phyloP scores from a whole-genome alignment of 176 grass and related monocot genomes.

The Secale cereale region DNA sequence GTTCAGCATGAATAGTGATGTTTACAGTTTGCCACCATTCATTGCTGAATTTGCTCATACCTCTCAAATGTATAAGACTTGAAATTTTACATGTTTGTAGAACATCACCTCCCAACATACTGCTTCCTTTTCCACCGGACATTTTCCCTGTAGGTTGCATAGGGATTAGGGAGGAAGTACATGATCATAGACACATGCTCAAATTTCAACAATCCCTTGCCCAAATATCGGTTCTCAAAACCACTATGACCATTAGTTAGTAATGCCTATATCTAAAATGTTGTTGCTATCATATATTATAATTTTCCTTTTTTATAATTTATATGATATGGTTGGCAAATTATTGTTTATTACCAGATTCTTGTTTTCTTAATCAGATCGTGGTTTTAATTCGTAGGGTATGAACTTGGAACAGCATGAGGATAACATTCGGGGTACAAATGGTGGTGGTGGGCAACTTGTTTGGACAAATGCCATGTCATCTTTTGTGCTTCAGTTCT shows the following conservation, averaged over 20 bases:
- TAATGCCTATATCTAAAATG: not conserved
- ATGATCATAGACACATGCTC: not conserved
- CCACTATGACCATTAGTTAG: not conserved
- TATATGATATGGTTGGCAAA: not conserved
- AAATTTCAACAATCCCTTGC: not conserved
- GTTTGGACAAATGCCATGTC: conserved; percentile 4
- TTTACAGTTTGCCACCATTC: not conserved
- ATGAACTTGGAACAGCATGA: not conserved
- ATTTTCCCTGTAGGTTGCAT: not conserved
- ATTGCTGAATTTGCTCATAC: not conserved
- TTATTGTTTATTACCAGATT: not conserved
- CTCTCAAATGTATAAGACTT: not conserved
- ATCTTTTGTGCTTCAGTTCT: not conserved
- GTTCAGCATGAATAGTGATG: not conserved
- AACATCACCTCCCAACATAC: not conserved
- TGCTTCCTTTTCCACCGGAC: not conserved
- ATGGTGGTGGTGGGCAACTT: not conserved
- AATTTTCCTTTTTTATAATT: not conserved
- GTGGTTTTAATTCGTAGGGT: not conserved
- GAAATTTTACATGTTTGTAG: not conserved
- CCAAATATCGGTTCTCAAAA: not conserved
- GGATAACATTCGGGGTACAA: not conserved
- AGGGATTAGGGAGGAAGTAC: not conserved
- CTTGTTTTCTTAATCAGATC: not conserved
- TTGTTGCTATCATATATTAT: not conserved